These are phyloP conservation scores for Cucurbita ficifolia DNA, from an alignment of 306 rosid species.

Conservation along the genomic window DNA sequence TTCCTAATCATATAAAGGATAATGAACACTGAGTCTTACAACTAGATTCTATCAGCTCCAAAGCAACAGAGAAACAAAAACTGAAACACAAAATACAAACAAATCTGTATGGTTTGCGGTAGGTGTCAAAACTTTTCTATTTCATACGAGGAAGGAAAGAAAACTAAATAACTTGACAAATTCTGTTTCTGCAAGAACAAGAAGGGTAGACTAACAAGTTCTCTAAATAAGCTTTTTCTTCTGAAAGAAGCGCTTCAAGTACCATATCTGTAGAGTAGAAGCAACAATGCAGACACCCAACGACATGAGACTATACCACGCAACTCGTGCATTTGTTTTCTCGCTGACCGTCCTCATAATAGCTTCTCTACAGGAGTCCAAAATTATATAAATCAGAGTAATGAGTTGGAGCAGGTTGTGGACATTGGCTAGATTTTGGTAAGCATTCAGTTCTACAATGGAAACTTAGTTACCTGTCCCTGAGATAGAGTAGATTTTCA, in stretches of 20 bases:
- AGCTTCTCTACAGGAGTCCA: slow-evolving; percentile 41
- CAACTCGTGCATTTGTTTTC: slow-evolving; percentile 63
- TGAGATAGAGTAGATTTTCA: slow-evolving; percentile 66
- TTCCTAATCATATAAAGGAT: not conserved
- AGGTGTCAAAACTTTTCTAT: not conserved
- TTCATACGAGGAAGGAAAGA: not conserved
- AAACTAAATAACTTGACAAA: not conserved
- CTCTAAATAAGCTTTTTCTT: slow-evolving; percentile 77
- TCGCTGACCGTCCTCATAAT: slow-evolving; percentile 82
- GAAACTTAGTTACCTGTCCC: slow-evolving; percentile 40
- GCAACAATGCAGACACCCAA: slow-evolving; percentile 61
- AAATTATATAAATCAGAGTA: not conserved
- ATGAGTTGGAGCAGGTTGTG: not conserved
- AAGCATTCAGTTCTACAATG: not conserved
- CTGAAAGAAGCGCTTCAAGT: slow-evolving; percentile 73
- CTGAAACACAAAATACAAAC: not conserved
- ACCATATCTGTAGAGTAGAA: slow-evolving; percentile 62
- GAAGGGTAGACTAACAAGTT: not conserved
- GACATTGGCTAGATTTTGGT: not conserved
- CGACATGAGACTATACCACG: slow-evolving; percentile 64
- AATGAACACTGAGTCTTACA: not conserved
- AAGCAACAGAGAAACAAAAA: not conserved
- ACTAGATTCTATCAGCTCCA: not conserved
- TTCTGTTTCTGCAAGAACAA: not conserved
- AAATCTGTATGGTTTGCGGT: slow-evolving; percentile 2